A percentile compares a stretch with the other conserved stretches of the same genome.
phyloP scores from a whole-genome alignment of 2,329 filamentous ascomycete species.

The Emergomyces pasteurianus region DNA sequence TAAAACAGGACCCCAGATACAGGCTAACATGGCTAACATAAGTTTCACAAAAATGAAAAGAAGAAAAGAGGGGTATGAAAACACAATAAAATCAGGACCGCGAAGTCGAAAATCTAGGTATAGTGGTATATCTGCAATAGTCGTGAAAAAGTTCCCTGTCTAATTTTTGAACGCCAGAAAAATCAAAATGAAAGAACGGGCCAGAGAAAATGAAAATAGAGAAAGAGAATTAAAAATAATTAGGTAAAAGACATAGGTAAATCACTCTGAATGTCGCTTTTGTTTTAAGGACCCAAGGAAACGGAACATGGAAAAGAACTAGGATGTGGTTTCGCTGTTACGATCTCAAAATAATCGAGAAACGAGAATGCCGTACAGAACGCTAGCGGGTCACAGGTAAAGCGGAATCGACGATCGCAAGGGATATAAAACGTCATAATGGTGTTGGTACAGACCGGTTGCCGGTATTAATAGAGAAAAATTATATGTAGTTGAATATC shows the following conservation, averaged over 20 bases:
- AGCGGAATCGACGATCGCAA: background rate
- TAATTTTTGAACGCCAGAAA: slow-evolving; percentile 5
- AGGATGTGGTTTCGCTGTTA: background rate
- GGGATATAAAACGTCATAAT: background rate
- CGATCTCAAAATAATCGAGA: background rate
- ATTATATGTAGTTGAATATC: background rate
- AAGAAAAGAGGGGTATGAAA: background rate
- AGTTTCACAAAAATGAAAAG: background rate
- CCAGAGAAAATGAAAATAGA: slow-evolving; percentile 1
- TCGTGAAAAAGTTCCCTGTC: slow-evolving; percentile 2
- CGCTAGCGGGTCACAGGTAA: background rate
- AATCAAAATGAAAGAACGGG: background rate
- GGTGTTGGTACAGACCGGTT: slow-evolving; percentile 1
- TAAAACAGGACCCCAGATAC: background rate
- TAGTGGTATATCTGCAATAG: slow-evolving; percentile 14
- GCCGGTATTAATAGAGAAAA: background rate
- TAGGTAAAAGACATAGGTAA: background rate
- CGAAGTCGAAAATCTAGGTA: slow-evolving; percentile 12
- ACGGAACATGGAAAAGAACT: background rate
- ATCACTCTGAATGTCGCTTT: background rate
- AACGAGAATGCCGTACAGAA: background rate
- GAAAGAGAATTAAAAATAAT: background rate
- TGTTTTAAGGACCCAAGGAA: background rate
- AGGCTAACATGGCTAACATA: slow-evolving; percentile 2
- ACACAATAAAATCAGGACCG: slow-evolving; percentile 4